These are phyloP conservation scores for Fusarium illudens DNA, from an alignment of 2,329 filamentous ascomycete species.

Conservation along the genomic window DNA sequence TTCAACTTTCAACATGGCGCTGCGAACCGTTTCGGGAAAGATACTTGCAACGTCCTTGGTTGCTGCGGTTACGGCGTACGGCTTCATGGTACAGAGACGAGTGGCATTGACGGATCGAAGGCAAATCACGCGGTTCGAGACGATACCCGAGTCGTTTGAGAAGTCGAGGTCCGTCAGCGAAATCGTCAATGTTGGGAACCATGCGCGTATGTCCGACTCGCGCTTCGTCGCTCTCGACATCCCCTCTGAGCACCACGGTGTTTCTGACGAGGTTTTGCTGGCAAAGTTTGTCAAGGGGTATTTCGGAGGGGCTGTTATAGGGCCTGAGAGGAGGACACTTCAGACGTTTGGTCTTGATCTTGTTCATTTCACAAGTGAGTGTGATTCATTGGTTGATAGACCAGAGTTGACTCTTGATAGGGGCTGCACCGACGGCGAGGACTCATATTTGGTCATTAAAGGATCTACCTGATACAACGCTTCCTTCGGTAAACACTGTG, in stretches of 20 bases:
- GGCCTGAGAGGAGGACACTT: conserved; percentile 35
- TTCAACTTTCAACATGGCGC: conserved; percentile 12
- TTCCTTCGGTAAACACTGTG: conserved; percentile 34
- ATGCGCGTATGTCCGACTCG: conserved; percentile 34
- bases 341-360: conserved; percentile 15
- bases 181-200: conserved; percentile 39
- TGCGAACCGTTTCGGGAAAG: conserved; percentile 20
- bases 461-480: conserved; percentile 22
- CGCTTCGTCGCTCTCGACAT: conserved; percentile 38
- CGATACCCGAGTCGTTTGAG: conserved; percentile 37
- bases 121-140: conserved; percentile 25
- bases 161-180: conserved; percentile 35
- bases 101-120: conserved; percentile 13
- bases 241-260: conserved; percentile 2
- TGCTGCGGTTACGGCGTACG: conserved; percentile 18
- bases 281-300: conserved; percentile 43
- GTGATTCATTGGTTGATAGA: accelerated
- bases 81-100: conserved; percentile 23
- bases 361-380: conserved; percentile 30
- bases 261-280: conserved; percentile 42
- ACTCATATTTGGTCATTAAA: conserved; percentile 27
- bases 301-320: conserved; percentile 44
- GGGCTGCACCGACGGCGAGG: neutral
- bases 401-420: conserved; percentile 2
- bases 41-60: conserved; percentile 24